phyloP scores from a whole-genome alignment of 768 basidiomycete genomes.

The Mycena maculata region DNA sequence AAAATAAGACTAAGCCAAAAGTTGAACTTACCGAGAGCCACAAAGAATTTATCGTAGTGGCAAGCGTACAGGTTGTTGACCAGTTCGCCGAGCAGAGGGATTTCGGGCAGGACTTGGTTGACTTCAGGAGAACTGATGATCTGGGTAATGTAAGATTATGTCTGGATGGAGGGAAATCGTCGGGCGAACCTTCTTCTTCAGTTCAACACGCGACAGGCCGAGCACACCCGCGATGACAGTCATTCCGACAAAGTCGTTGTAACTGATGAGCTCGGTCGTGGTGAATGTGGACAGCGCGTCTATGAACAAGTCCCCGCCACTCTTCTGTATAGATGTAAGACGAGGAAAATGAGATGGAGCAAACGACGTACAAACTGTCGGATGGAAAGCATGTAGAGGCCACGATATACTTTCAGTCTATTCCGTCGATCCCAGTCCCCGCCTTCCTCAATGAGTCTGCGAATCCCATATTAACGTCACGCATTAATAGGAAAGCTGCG shows the following conservation, averaged over 20 bases:
- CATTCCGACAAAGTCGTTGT: constrained; percentile 90
- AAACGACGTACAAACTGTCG: constrained; percentile 73
- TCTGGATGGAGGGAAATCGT: neutral
- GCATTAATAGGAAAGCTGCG: neutral
- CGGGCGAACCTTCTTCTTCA: constrained; percentile 85
- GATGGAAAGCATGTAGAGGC: constrained; percentile 84
- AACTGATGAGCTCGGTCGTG: constrained; percentile 87
- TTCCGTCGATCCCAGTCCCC: constrained; percentile 99
- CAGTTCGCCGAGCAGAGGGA: constrained; percentile 85
- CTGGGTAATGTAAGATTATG: constrained; percentile 49
- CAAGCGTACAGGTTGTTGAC: constrained; percentile 91
- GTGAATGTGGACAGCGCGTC: constrained; percentile 96
- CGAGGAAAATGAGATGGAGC: neutral
- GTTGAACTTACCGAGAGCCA: constrained; percentile 75
- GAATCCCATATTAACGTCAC: neutral
- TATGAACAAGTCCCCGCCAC: constrained; percentile 84
- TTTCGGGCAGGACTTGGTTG: constrained; percentile 82
- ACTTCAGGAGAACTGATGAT: constrained; percentile 91
- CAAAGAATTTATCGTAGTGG: constrained; percentile 95
- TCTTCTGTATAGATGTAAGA: constrained; percentile 50
- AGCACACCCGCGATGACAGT: constrained; percentile 86
- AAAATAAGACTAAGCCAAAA: constrained; percentile 9
- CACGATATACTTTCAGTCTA: constrained; percentile 95
- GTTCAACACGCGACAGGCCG: constrained; percentile 80
- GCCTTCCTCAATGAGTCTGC: constrained; percentile 90